A percentile compares a stretch with the other conserved stretches of the same genome.
phyloP scores from a whole-genome alignment of 2,329 filamentous ascomycete genomes.

The Oidium heveae region DNA sequence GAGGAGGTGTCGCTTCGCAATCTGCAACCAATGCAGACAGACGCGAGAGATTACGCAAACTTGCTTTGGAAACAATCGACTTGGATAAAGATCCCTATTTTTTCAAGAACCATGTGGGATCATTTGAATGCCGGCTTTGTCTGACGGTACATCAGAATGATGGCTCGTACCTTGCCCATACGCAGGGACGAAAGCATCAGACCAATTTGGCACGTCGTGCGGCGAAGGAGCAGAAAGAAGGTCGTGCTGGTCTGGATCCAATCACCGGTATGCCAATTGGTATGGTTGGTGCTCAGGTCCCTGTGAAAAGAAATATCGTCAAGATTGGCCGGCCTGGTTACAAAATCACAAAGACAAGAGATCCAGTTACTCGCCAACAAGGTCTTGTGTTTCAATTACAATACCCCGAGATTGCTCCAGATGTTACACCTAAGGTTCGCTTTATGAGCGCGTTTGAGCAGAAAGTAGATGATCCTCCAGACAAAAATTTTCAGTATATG shows the following conservation, averaged over 20 bases:
- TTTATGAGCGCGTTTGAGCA: slow-evolving; percentile 98
- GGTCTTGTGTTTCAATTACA: slow-evolving; percentile 90
- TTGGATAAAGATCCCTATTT: slow-evolving; percentile 99
- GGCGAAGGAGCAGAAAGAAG: slow-evolving; percentile 84
- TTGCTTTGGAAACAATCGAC: slow-evolving; percentile 95
- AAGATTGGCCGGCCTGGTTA: slow-evolving; percentile 95
- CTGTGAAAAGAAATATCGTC: slow-evolving; percentile 56
- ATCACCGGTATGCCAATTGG: slow-evolving; percentile 47
- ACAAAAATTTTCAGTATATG: slow-evolving; percentile 85
- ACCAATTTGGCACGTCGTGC: slow-evolving; percentile 90
- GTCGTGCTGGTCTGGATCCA: slow-evolving; percentile 38
- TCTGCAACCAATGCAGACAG: slow-evolving; percentile 91
- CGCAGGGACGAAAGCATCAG: slow-evolving; percentile 95
- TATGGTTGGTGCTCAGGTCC: slow-evolving; percentile 36
- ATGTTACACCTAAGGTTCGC: slow-evolving; percentile 56
- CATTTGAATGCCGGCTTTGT: slow-evolving; percentile 91
- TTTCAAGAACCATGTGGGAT: slow-evolving; percentile 98
- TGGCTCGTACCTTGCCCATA: slow-evolving; percentile 94
- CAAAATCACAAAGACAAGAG: slow-evolving; percentile 88
- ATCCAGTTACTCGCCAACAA: slow-evolving; percentile 68
- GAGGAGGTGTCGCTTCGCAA: slow-evolving; percentile 83
- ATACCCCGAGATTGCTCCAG: slow-evolving; percentile 68
- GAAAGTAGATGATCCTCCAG: slow-evolving; percentile 71
- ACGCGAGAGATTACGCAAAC: slow-evolving; percentile 87
- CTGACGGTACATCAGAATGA: slow-evolving; percentile 97